Percentiles rank a stretch among this genome's conserved stretches.
phyloP scores from a whole-genome alignment of 495 filamentous ascomycete genomes.

The Umbilicaria muhlenbergii region DNA sequence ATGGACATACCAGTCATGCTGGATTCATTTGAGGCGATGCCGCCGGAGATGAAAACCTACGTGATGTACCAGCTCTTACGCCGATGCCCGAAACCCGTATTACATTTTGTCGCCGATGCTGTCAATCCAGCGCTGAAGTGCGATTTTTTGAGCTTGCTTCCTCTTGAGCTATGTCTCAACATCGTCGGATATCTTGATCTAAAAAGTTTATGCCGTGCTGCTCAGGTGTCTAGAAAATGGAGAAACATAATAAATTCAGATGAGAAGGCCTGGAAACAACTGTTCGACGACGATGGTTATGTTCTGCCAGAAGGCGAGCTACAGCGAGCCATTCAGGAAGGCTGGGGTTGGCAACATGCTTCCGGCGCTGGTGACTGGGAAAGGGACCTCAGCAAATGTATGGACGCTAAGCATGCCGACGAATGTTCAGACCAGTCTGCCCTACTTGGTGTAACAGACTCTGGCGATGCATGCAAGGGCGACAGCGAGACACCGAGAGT shows the following conservation, averaged over 20 bases:
- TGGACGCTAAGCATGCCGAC: too few relatives aligned
- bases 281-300: constrained; percentile 76
- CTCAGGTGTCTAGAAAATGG: constrained; percentile 92
- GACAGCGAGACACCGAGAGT: background rate
- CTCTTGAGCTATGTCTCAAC: constrained; percentile 73
- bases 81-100: constrained; percentile 73
- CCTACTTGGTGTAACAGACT: too few relatives aligned
- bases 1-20: constrained; percentile 73
- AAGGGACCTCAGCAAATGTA: constrained; percentile 46
- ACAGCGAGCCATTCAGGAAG: constrained; percentile 70
- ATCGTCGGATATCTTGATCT: constrained; percentile 76
- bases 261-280: constrained; percentile 89
- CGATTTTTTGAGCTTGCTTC: constrained; percentile 74
- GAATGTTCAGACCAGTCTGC: too few relatives aligned
- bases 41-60: constrained; percentile 74
- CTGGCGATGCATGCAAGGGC: background rate
- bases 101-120: constrained; percentile 80
- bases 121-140: constrained; percentile 96
- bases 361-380: constrained; percentile 60
- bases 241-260: constrained; percentile 76
- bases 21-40: constrained; percentile 80
- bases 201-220: constrained; percentile 76
- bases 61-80: constrained; percentile 92
- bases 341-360: constrained; percentile 99
- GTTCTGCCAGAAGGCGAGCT: constrained; percentile 67